Evolutionary conservation across 345 rosid genomes (phyloP).

Genomic region (Nephelium lappaceum): DNA sequence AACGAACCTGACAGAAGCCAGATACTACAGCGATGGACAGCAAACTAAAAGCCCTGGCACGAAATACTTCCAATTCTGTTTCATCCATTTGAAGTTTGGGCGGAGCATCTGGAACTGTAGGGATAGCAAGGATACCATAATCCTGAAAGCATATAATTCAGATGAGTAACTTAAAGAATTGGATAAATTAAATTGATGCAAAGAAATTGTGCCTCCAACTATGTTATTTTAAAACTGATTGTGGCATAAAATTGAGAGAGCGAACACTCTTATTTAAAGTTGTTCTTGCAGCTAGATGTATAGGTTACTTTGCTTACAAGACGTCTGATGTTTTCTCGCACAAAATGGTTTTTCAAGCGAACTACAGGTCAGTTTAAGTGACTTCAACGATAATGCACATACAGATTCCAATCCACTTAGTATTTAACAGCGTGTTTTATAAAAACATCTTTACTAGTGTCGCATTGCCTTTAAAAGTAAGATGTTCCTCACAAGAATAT

Average conservation of each 20-base stretch:
- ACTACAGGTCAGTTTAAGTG: not conserved
- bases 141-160: conserved; percentile 41
- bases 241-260: not conserved
- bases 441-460: not conserved
- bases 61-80: conserved; percentile 47
- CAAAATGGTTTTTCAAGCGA: not conserved
- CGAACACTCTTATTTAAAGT: not conserved
- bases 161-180: not conserved
- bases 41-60: conserved; percentile 68
- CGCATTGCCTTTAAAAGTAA: not conserved
- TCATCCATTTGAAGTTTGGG: conserved; percentile 71
- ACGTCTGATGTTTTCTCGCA: not conserved
- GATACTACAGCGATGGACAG: conserved; percentile 76
- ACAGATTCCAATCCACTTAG: not conserved
- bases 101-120: conserved; percentile 80
- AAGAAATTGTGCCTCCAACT: not conserved
- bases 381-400: not conserved
- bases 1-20: conserved; percentile 83
- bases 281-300: not conserved
- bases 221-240: not conserved
- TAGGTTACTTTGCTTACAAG: not conserved
- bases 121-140: conserved; percentile 66
- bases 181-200: not conserved
- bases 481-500: not conserved
- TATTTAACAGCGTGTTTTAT: not conserved